phyloP scores from a whole-genome alignment of 73 alveolate genomes.

The Paramecium sexaurelia region DNA sequence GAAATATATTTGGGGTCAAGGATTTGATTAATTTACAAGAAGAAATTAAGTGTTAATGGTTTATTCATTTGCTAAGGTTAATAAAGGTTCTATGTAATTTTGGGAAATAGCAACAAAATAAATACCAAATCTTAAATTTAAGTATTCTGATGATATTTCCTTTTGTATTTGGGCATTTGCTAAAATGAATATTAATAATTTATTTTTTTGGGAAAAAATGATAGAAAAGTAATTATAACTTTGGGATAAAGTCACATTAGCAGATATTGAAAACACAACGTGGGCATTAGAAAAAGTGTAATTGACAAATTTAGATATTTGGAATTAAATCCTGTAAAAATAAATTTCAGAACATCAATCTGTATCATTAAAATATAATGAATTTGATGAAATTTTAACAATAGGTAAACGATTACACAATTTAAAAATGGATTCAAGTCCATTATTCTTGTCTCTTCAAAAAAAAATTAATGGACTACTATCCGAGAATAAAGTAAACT shows the following conservation, averaged over 20 bases:
- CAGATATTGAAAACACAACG: slow-evolving; percentile 39
- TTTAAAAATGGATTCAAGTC: background rate
- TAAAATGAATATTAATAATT: background rate
- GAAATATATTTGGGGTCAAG: slow-evolving; percentile 42
- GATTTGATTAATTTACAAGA: background rate
- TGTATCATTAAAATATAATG: background rate
- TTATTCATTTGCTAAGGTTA: slow-evolving; percentile 19
- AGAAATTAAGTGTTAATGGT: background rate
- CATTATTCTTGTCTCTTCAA: background rate
- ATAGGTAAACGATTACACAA: background rate
- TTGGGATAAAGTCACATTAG: slow-evolving; percentile 18
- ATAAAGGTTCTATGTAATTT: background rate
- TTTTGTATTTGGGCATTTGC: slow-evolving; percentile 44
- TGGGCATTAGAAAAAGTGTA: background rate
- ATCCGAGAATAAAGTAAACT: background rate
- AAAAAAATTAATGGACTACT: background rate
- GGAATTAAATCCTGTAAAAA: background rate
- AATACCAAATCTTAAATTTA: background rate
- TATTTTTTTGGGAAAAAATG: background rate
- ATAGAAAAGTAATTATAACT: background rate
- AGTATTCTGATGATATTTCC: background rate
- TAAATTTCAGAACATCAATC: background rate
- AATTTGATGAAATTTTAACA: background rate
- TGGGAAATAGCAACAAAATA: slow-evolving; percentile 31
- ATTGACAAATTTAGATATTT: background rate